These are phyloP conservation scores for Pisolithus tinctorius DNA, from an alignment of 768 basidiomycete genomes.

Conservation along the genomic window DNA sequence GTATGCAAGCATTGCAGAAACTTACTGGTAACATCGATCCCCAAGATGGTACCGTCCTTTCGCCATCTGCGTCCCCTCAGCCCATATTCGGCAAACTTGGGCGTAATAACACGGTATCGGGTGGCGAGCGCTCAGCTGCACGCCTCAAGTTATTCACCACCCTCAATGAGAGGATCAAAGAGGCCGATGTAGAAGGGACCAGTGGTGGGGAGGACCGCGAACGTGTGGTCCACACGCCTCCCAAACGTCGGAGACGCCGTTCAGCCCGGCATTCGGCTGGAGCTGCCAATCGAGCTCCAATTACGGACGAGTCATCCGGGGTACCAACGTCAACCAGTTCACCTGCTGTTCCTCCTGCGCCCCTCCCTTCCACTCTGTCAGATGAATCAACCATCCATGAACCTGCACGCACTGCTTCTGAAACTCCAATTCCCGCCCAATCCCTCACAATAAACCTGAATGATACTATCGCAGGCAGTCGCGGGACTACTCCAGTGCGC, in stretches of 20 bases:
- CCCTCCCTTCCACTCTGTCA: slow-evolving; percentile 34
- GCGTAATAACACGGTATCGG: slow-evolving; percentile 78
- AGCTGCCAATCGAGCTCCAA: slow-evolving; percentile 33
- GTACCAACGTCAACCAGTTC: slow-evolving; percentile 46
- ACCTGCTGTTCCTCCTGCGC: slow-evolving; percentile 48
- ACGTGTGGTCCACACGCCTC: slow-evolving; percentile 34
- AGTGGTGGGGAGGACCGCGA: slow-evolving; percentile 52
- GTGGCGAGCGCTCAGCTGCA: slow-evolving; percentile 71
- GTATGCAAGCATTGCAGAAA: slow-evolving; percentile 76
- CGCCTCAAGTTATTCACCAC: slow-evolving; percentile 61
- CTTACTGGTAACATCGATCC: slow-evolving; percentile 59
- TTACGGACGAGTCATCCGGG: slow-evolving; percentile 42
- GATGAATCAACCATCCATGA: slow-evolving; percentile 21
- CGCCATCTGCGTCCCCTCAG: slow-evolving; percentile 42
- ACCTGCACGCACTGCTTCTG: slow-evolving; percentile 19
- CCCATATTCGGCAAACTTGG: slow-evolving; percentile 41
- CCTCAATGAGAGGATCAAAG: slow-evolving; percentile 51
- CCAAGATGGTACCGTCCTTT: slow-evolving; percentile 48
- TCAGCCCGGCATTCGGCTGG: slow-evolving; percentile 35
- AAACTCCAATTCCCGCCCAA: slow-evolving; percentile 24
- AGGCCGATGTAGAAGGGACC: slow-evolving; percentile 55
- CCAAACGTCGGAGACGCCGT: slow-evolving; percentile 52
- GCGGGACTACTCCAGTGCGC: slow-evolving; percentile 29
- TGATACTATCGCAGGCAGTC: slow-evolving; percentile 24
- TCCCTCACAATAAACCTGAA: slow-evolving; percentile 22